These are phyloP conservation scores for Tardiomyces depauwii DNA, from an alignment of 1,139 yeast species.

Conservation along the genomic window DNA sequence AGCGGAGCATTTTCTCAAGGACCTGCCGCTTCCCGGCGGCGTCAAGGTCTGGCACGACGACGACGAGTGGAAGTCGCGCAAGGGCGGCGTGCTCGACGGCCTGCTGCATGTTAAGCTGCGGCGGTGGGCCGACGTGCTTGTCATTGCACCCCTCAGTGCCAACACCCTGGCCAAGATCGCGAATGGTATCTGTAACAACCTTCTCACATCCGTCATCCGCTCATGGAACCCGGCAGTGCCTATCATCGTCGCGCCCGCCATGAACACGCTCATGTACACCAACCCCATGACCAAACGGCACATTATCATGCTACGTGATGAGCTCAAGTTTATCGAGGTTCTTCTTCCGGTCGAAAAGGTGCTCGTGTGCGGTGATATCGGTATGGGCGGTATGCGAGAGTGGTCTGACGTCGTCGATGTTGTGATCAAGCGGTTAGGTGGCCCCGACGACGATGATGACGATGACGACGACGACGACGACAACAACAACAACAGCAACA, in stretches of 20 bases:
- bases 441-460: slow-evolving; percentile 22
- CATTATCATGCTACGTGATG: slow-evolving; percentile 45
- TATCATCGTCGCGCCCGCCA: slow-evolving; percentile 86
- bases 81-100: slow-evolving; percentile 37
- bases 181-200: slow-evolving; percentile 84
- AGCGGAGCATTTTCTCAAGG: slow-evolving; percentile 73
- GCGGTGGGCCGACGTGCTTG: slow-evolving; percentile 90
- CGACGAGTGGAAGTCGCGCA: slow-evolving; percentile 69
- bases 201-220: slow-evolving; percentile 67
- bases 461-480: slow-evolving; percentile 30
- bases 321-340: slow-evolving; percentile 64
- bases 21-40: slow-evolving; percentile 65
- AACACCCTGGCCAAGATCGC: slow-evolving; percentile 86
- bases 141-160: slow-evolving; percentile 90
- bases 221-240: slow-evolving; percentile 91
- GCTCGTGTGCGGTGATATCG: slow-evolving; percentile 90
- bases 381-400: slow-evolving; percentile 97
- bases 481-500: slow-evolving; percentile 9
- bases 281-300: slow-evolving; percentile 90
- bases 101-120: slow-evolving; percentile 80
- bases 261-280: slow-evolving; percentile 94
- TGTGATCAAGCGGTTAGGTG: slow-evolving; percentile 39
- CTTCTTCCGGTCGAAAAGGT: slow-evolving; percentile 91
- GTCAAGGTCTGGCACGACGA: slow-evolving; percentile 90
- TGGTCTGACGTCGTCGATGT: slow-evolving; percentile 89